These are phyloP conservation scores for Scleromitrula shiraiana DNA, from an alignment of 2,329 filamentous ascomycete genomes.

Conservation along the genomic window DNA sequence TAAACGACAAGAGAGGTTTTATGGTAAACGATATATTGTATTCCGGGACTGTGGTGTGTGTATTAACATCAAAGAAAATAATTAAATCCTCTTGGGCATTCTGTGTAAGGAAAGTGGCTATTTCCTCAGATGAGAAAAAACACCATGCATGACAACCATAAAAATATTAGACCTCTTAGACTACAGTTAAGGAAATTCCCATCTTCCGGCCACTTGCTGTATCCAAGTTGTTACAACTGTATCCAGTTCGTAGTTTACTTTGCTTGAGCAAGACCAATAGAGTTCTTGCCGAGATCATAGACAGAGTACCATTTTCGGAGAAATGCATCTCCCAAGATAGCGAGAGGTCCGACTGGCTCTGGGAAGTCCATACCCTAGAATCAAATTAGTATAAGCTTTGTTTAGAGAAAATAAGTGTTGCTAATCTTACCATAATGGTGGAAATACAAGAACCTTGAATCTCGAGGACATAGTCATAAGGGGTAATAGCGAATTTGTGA, in stretches of 20 bases:
- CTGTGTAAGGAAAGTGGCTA: constrained; percentile 1
- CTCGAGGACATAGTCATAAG: constrained; percentile 93
- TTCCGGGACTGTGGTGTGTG: too few relatives aligned
- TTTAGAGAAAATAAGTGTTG: constrained; percentile 53
- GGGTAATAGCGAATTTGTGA: constrained; percentile 82
- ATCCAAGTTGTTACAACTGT: constrained; percentile 3
- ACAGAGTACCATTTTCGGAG: constrained; percentile 87
- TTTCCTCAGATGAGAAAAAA: not conserved
- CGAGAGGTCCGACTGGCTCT: constrained; percentile 79
- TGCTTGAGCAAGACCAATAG: constrained; percentile 81
- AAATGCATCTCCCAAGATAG: constrained; percentile 87
- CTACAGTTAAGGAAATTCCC: constrained; percentile 7
- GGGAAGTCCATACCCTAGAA: constrained; percentile 48
- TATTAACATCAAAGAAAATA: constrained; percentile 3
- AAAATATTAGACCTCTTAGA: constrained; percentile 4
- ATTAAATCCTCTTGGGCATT: not conserved
- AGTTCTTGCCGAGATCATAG: constrained; percentile 85
- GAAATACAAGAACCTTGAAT: constrained; percentile 94
- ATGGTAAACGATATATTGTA: too few relatives aligned
- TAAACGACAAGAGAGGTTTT: too few relatives aligned
- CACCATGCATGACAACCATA: constrained; percentile 1
- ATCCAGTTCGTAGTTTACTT: constrained; percentile 31
- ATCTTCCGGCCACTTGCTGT: not conserved
- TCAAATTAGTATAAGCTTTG: constrained; percentile 68
- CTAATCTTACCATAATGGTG: constrained; percentile 64